phyloP scores from a whole-genome alignment of 2,329 filamentous ascomycete species.

The Geosmithia putterillii region DNA sequence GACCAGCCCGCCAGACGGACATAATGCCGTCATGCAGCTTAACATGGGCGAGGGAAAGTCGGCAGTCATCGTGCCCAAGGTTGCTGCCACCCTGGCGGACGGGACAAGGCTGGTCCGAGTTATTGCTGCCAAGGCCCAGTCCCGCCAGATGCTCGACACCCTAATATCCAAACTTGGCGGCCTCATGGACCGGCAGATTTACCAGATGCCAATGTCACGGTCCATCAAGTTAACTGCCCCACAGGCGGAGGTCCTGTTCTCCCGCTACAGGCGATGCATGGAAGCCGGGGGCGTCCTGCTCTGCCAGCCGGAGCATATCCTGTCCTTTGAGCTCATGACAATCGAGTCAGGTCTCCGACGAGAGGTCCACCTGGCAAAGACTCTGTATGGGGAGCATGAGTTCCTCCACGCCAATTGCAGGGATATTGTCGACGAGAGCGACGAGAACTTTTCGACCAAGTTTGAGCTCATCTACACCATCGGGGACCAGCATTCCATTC shows the following conservation, averaged over 20 bases:
- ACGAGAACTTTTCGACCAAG: slow-evolving; percentile 38
- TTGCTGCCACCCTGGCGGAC: slow-evolving; percentile 30
- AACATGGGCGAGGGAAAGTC: slow-evolving; percentile 51
- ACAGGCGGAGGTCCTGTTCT: background rate
- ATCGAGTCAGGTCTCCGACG: slow-evolving; percentile 31
- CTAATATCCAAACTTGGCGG: slow-evolving; percentile 29
- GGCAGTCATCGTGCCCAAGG: slow-evolving; percentile 42
- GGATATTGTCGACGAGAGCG: slow-evolving; percentile 55
- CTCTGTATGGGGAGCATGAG: slow-evolving; percentile 28
- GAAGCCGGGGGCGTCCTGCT: slow-evolving; percentile 40
- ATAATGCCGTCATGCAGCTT: slow-evolving; percentile 51
- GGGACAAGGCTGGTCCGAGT: slow-evolving; percentile 34
- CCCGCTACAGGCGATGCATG: slow-evolving; percentile 24
- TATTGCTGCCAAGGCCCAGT: slow-evolving; percentile 41
- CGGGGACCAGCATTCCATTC: slow-evolving; percentile 32
- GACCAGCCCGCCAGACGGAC: slow-evolving; percentile 34
- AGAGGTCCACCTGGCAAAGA: slow-evolving; percentile 20
- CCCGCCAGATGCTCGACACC: slow-evolving; percentile 44
- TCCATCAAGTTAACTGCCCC: background rate
- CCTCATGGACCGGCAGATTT: slow-evolving; percentile 1
- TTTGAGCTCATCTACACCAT: slow-evolving; percentile 47
- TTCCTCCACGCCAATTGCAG: slow-evolving; percentile 20
- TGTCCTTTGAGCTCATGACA: slow-evolving; percentile 53
- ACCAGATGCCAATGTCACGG: slow-evolving; percentile 2
- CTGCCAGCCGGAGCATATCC: slow-evolving; percentile 47